Evolutionary conservation across 208 protist genomes (phyloP), one percentile per base, ranked within the genome.

Genomic region (Naegleria lovaniensis): DNA sequence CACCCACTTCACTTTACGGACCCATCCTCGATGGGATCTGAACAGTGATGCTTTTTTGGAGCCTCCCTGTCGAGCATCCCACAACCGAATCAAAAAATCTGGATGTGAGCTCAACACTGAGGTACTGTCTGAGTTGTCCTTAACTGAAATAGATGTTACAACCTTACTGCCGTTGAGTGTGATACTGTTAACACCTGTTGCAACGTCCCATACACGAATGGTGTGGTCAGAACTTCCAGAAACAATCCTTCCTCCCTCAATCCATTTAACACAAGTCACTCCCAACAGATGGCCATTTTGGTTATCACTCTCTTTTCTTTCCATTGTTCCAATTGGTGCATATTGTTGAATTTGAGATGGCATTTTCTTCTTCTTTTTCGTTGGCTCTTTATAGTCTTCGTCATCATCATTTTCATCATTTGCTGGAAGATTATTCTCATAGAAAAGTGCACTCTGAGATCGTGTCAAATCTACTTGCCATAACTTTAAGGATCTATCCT

Each of bases 291-390:
- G 84, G 16, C 84, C 84, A 39, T 51, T 38, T 51, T 67, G 55
- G 55, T 67, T 67, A 29, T 67, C 55, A 19, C 22, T 67, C 55
- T 67, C 55, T 29, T 67, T 67, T 67, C 55, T 67, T 67, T 67
- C 55, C 55, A 67, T 1, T 67, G 55, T 67, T 67, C 55, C 55
- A 67, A 67, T 67, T 2, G 19, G 22, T 29, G 55, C 55, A 67
- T 67, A 67, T 67, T 67, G 55, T 67, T 67, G 55, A 67, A 67
- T 67, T 67, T 67, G 55, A 19, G 55, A 67, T 67, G 55, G 55
- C 55, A 67, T 67, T 29, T 67, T 48, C 41, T 48, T 85, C 33
- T 85, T 48, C 83, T 85, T 85, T 85, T 85, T 85, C 41, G 83
- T 13, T 85, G 11, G 36, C 48, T 33, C 33, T 9, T 87, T 87